These are phyloP conservation scores for Odontarrhena argentea DNA, from an alignment of 345 rosid species.

Conservation along the genomic window DNA sequence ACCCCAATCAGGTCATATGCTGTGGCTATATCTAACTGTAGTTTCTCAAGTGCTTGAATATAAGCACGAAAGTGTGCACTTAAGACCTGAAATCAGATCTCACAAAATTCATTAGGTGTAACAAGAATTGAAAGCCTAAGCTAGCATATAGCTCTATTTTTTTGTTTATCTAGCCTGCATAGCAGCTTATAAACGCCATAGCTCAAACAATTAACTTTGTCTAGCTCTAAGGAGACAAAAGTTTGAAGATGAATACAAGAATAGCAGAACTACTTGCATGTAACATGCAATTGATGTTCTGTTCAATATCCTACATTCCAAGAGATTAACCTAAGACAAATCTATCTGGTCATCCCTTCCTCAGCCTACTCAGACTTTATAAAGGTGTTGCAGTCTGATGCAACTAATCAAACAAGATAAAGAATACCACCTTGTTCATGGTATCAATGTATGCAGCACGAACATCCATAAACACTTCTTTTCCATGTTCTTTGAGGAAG, in stretches of 20 bases:
- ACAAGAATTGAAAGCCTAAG: constrained; percentile 18
- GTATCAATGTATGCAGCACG: constrained; percentile 93
- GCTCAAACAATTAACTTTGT: constrained; percentile 15
- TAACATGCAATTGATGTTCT: constrained; percentile 7
- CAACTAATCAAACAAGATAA: constrained; percentile 23
- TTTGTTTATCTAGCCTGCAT: constrained; percentile 23
- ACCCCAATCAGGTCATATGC: constrained; percentile 92
- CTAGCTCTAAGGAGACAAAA: constrained; percentile 18
- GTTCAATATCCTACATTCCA: background rate
- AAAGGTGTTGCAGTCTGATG: constrained; percentile 9
- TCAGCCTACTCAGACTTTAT: constrained; percentile 8
- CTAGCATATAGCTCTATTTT: constrained; percentile 3
- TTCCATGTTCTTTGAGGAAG: constrained; percentile 93
- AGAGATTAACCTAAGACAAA: constrained; percentile 4
- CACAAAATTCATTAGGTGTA: constrained; percentile 20
- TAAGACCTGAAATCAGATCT: constrained; percentile 66
- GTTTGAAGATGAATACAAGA: constrained; percentile 11
- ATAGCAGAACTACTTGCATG: constrained; percentile 19
- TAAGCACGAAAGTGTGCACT: constrained; percentile 98
- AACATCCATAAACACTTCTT: constrained; percentile 83
- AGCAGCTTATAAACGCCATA: constrained; percentile 1
- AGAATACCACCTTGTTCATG: constrained; percentile 86
- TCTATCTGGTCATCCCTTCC: constrained; percentile 14
- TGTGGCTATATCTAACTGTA: constrained; percentile 96
- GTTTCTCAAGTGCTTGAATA: constrained; percentile 92